These are phyloP conservation scores for Melaleuca quinquenervia DNA, from an alignment of 345 rosid species.

Conservation along the genomic window DNA sequence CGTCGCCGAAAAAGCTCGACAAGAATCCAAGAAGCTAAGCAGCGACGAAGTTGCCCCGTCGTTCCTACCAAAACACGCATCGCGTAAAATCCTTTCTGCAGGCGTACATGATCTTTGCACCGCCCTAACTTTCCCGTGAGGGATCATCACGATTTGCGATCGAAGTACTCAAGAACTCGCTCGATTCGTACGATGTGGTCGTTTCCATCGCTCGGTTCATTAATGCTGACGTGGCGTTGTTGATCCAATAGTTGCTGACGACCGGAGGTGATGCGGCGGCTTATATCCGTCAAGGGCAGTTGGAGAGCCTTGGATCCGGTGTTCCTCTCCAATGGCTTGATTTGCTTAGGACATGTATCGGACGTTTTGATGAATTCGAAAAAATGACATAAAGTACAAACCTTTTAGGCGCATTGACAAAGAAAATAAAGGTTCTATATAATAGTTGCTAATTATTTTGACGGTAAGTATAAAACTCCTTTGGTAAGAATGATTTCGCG, in stretches of 20 bases:
- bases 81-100: neutral
- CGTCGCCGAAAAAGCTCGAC: neutral
- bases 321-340: neutral
- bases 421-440: neutral
- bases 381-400: neutral
- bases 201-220: neutral
- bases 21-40: neutral
- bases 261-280: neutral
- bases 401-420: neutral
- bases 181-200: neutral
- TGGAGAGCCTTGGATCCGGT: too few relatives aligned
- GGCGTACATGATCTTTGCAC: neutral
- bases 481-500: too few relatives aligned
- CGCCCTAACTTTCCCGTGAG: neutral
- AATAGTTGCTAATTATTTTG: neutral
- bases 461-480: too few relatives aligned
- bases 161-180: neutral
- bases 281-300: neutral
- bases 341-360: neutral
- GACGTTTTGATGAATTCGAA: neutral
- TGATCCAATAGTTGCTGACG: neutral
- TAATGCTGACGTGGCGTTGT: neutral
- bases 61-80: neutral
- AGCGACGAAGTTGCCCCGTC: neutral
- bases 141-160: accelerated